Conservation (phyloP, 1,284 basidiomycete species). For the Schizophyllum commune region DNA sequence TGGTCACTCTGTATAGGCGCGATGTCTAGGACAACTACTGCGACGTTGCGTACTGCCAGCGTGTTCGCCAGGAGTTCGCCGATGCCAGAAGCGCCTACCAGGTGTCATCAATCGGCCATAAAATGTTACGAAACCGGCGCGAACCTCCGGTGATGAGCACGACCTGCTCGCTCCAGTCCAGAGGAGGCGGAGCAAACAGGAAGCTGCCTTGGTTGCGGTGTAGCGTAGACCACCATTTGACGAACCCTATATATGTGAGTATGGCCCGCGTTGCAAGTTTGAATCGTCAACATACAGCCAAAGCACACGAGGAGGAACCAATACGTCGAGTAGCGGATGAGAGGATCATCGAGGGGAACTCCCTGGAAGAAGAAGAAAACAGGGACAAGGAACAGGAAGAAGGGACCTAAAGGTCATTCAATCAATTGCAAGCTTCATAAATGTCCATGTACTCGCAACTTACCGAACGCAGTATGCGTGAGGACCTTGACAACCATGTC, state of each 20-base stretch:
- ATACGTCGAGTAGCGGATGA: slow-evolving; percentile 39
- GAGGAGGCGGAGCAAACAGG: slow-evolving; percentile 46
- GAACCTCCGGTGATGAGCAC: slow-evolving; percentile 85
- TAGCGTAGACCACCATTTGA: slow-evolving; percentile 61
- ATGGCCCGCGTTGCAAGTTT: background rate
- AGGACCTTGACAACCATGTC: slow-evolving; percentile 74
- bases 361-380: slow-evolving; percentile 71
- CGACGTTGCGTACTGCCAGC: slow-evolving; percentile 72
- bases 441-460: slow-evolving; percentile 18
- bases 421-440: background rate
- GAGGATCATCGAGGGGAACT: slow-evolving; percentile 38
- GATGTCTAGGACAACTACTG: slow-evolving; percentile 81
- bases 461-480: slow-evolving; percentile 70
- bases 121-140: slow-evolving; percentile 12
- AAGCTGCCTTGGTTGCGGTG: slow-evolving; percentile 68
- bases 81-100: slow-evolving; percentile 77
- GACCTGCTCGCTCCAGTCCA: slow-evolving; percentile 82
- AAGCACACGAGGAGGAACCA: slow-evolving; percentile 51
- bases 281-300: slow-evolving; percentile 49
- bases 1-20: slow-evolving; percentile 71
- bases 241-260: slow-evolving; percentile 42
- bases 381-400: slow-evolving; percentile 73
- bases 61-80: slow-evolving; percentile 83
- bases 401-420: slow-evolving; percentile 51
- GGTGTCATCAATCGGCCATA: slow-evolving; percentile 3